Conservation (phyloP, 2,329 filamentous ascomycete species). For the Intubia oerlemansii region DNA sequence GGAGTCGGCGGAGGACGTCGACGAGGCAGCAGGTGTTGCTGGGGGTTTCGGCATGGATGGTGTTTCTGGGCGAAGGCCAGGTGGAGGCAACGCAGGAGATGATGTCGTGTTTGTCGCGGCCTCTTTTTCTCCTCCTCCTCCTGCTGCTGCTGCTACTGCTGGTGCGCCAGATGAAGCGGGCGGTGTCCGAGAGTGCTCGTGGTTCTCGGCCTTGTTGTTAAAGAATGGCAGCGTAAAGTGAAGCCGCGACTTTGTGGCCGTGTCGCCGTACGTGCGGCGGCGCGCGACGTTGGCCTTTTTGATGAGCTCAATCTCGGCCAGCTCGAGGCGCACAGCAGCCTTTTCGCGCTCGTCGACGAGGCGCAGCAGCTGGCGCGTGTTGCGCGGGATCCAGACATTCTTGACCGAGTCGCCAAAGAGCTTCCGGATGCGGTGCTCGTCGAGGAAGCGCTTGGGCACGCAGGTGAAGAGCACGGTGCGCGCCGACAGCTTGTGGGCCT, state of each 20-base stretch:
- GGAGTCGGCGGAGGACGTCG: neutral
- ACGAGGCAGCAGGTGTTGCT: neutral
- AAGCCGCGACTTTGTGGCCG: no score
- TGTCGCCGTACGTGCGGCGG: no score
- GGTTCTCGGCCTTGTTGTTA: no score
- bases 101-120: constrained; percentile 1
- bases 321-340: constrained; percentile 58
- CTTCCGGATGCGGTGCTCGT: constrained; percentile 47
- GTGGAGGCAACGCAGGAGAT: constrained; percentile 1
- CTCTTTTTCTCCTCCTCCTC: no score
- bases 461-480: constrained; percentile 84
- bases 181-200: no score
- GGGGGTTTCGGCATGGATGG: neutral
- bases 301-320: constrained; percentile 64
- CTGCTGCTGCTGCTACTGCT: no score
- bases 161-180: no score
- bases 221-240: no score
- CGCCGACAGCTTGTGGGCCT: constrained; percentile 68
- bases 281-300: constrained; percentile 45
- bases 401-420: constrained; percentile 65
- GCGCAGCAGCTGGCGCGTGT: constrained; percentile 53
- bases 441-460: constrained; percentile 57
- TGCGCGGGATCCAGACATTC: constrained; percentile 64
- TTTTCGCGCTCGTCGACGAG: constrained; percentile 58
- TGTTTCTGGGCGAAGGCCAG: no score